Evolutionary conservation across 2,329 filamentous ascomycete genomes (phyloP).

Genomic region (Penicillium sp.): DNA sequence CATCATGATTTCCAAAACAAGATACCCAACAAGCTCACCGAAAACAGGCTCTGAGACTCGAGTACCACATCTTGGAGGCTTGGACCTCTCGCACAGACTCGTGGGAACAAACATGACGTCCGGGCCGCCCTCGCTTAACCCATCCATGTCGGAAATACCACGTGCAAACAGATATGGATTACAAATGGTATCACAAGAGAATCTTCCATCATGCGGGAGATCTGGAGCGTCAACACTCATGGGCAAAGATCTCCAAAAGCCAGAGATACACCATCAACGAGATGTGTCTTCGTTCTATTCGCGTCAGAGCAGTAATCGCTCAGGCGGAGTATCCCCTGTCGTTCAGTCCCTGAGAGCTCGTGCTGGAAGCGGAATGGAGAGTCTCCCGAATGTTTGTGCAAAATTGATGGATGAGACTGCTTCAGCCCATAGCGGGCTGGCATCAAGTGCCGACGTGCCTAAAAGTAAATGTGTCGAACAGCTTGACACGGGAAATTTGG

Average conservation of each 20-base stretch:
- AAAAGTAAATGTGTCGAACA: slow-evolving; percentile 38
- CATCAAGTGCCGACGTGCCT: slow-evolving; percentile 7
- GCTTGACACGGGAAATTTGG: slow-evolving; percentile 20
- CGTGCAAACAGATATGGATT: slow-evolving; percentile 12
- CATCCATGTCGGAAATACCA: slow-evolving; percentile 24
- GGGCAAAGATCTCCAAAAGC: not conserved
- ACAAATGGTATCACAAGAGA: slow-evolving; percentile 16
- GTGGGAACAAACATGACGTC: slow-evolving; percentile 26
- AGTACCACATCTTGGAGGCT: slow-evolving; percentile 29
- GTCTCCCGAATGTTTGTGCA: slow-evolving; percentile 4
- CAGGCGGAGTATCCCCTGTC: slow-evolving; percentile 8
- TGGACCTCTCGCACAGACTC: slow-evolving; percentile 31
- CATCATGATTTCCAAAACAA: slow-evolving; percentile 27
- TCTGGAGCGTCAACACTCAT: slow-evolving; percentile 3
- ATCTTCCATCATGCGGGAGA: slow-evolving; percentile 4
- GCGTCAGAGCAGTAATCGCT: slow-evolving; percentile 19
- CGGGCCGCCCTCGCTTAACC: slow-evolving; percentile 18
- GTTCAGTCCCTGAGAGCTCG: slow-evolving; percentile 3
- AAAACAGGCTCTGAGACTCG: slow-evolving; percentile 18
- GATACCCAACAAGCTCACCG: slow-evolving; percentile 14
- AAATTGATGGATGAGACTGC: slow-evolving; percentile 1
- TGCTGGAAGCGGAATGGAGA: slow-evolving; percentile 1
- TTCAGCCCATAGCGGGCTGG: not conserved
- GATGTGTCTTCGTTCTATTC: slow-evolving; percentile 31
- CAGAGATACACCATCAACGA: slow-evolving; percentile 6